Evolutionary conservation across 306 rosid species (phyloP), one percentile per base, ranked within the genome.

Genomic region (Sesbania bispinosa): DNA sequence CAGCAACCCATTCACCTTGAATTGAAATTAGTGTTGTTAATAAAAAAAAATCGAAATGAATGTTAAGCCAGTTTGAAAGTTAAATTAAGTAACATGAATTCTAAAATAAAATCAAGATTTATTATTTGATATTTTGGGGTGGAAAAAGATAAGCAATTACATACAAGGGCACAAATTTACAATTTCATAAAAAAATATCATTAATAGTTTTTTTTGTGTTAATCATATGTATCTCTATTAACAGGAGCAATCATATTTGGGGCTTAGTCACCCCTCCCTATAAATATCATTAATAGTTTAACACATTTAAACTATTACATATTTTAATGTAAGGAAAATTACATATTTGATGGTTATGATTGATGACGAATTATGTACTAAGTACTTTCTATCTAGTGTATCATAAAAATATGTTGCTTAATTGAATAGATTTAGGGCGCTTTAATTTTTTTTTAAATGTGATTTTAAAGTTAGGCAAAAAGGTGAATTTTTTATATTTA

Each of bases 1-100:
- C 86, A 15, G 88, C 85, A 16, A 82, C 88, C 91, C 91, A 86
- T 63, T 88, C 91, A 60, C 89, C 91, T 88, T 65, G 48, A 52
- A 16, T 30, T 33, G 0, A 7, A 67, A 23, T 15, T 35, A 2
- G 14, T 10, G 38, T 59, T 5, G 33, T 30, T 30, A 2, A 10
- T 10, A 39, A 39, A 11, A 10, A 81, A 64, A 48, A 43, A 15
- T 21, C 15, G 0, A 5, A 61, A 16, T 16, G 18, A 3, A 26
- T 5, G 36, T 10, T 11, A 2, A 26, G 7, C 7, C 24, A 39
- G n/a, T 59, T 58, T 18, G 8, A 67, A 20, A 39, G 20, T 6
- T 41, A 5, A 19, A 61, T 15, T 3, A 21, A 24, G 45, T 9
- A 26, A 65, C 14, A 9, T 5, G 3, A 64, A 65, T 18, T 43